Conservation (phyloP, 257 asterid genomes). For the Nyctanthes arbortristis region DNA sequence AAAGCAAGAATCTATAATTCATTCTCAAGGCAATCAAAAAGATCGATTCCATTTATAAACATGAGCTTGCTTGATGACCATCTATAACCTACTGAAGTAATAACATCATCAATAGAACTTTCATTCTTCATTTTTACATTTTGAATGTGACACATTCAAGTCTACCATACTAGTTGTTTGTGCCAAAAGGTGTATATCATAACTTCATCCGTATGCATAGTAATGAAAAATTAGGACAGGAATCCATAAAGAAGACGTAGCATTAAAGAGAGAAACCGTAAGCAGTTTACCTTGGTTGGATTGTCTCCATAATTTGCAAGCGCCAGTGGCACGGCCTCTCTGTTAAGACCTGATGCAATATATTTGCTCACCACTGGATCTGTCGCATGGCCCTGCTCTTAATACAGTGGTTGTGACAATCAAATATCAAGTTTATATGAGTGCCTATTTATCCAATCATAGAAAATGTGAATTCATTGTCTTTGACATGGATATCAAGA, state of each 20-base stretch:
- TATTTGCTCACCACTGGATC: conserved; percentile 80
- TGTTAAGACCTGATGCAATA: conserved; percentile 74
- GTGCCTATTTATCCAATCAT: not conserved
- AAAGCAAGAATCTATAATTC: not conserved
- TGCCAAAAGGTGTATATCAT: not conserved
- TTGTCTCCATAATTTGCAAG: conserved; percentile 94
- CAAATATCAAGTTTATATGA: not conserved
- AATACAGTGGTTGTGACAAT: not conserved
- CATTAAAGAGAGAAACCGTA: not conserved
- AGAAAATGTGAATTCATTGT: not conserved
- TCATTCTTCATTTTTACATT: not conserved
- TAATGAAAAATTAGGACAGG: not conserved
- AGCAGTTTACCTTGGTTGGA: conserved; percentile 61
- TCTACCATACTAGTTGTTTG: not conserved
- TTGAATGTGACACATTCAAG: not conserved
- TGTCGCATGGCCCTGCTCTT: conserved; percentile 55
- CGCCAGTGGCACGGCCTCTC: conserved; percentile 88
- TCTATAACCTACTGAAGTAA: not conserved
- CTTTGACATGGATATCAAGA: not conserved
- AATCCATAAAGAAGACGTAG: not conserved
- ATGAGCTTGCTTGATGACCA: not conserved
- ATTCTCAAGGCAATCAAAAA: not conserved
- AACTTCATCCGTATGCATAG: not conserved
- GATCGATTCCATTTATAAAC: not conserved
- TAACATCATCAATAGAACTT: not conserved